Evolutionary conservation across 1,284 basidiomycete species (phyloP).

Genomic region (Heterobasidion irregulare): DNA sequence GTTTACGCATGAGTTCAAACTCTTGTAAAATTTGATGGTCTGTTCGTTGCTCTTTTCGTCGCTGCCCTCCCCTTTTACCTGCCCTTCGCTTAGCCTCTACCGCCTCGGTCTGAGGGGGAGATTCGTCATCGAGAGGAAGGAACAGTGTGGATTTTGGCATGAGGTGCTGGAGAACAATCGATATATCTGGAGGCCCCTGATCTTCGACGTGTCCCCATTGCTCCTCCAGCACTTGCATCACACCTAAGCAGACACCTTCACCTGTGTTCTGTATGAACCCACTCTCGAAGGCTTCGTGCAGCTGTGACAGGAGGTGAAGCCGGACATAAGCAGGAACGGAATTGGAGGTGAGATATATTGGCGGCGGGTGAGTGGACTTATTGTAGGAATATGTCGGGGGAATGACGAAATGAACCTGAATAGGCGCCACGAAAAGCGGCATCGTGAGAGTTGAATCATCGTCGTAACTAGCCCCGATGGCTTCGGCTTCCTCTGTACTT

Average conservation of each 20-base stretch:
- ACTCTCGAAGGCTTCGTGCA: conserved; percentile 46
- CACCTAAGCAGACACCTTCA: conserved; percentile 69
- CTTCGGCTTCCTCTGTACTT: conserved; percentile 56
- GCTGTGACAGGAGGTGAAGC: conserved; percentile 69
- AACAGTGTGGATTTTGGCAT: conserved; percentile 27
- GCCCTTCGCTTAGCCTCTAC: neutral
- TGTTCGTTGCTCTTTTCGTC: conserved; percentile 33
- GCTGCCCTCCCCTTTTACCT: conserved; percentile 12
- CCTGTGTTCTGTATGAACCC: conserved; percentile 55
- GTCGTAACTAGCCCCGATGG: conserved; percentile 46
- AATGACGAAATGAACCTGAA: conserved; percentile 64
- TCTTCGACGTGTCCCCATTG: conserved; percentile 60
- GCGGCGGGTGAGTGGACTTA: conserved; percentile 47
- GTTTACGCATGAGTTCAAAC: conserved; percentile 39
- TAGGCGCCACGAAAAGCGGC: conserved; percentile 51
- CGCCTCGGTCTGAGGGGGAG: neutral
- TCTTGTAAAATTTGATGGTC: conserved; percentile 47
- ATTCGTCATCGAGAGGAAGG: neutral
- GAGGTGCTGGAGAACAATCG: conserved; percentile 55
- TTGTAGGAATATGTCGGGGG: conserved; percentile 48
- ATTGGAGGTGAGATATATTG: conserved; percentile 70
- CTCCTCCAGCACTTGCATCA: conserved; percentile 70
- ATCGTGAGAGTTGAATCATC: conserved; percentile 40
- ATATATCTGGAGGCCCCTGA: conserved; percentile 66
- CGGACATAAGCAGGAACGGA: conserved; percentile 78